Conservation (phyloP, 1,139 yeast species). For the Lodderomyces pseudojiufengensis region DNA sequence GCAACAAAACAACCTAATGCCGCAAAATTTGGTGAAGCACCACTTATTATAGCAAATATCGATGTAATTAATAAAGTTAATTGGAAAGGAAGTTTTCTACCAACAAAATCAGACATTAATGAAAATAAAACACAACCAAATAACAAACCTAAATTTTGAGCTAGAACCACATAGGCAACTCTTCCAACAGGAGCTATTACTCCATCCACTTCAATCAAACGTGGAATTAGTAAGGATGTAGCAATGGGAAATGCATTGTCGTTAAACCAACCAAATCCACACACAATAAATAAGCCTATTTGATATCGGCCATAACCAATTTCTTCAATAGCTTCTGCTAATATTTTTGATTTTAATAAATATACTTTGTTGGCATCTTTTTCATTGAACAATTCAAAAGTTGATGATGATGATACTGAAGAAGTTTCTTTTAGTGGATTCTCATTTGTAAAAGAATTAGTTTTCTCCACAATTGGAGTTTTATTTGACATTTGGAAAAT, state of each 20-base stretch:
- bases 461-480: too few relatives aligned
- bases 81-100: constrained; percentile 43
- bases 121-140: constrained; percentile 45
- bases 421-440: too few relatives aligned
- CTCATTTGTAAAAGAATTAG: too few relatives aligned
- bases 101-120: constrained; percentile 37
- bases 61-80: constrained; percentile 41
- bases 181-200: constrained; percentile 33
- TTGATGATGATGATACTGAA: neutral
- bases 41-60: constrained; percentile 35
- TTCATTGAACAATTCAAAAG: constrained; percentile 16
- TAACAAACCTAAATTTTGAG: constrained; percentile 41
- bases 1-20: constrained; percentile 37
- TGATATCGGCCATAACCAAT: constrained; percentile 45
- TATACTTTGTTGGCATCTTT: constrained; percentile 24
- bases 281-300: constrained; percentile 37
- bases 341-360: constrained; percentile 30
- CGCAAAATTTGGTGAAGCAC: constrained; percentile 39
- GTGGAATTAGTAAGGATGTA: constrained; percentile 32
- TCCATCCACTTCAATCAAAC: constrained; percentile 35
- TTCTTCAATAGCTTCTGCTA: constrained; percentile 34
- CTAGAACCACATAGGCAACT: constrained; percentile 38
- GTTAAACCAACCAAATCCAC: constrained; percentile 45
- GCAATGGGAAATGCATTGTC: constrained; percentile 46
- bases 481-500: too few relatives aligned